Conservation (phyloP, 495 filamentous ascomycete genomes). For the Friedmanniomyces simplex region DNA sequence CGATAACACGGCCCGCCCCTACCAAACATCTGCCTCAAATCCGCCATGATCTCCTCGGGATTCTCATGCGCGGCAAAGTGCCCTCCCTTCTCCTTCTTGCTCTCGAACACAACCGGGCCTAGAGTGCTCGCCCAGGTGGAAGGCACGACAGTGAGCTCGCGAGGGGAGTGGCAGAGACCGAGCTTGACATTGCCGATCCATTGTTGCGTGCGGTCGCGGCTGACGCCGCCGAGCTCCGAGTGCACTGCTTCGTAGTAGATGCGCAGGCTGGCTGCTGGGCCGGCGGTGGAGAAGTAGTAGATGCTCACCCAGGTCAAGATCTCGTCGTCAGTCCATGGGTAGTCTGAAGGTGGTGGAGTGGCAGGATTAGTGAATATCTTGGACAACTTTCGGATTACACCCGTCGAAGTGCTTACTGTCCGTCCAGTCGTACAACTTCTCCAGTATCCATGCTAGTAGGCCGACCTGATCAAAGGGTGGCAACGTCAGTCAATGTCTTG, state of each 20-base stretch:
- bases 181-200: conserved; percentile 23
- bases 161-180: conserved; percentile 17
- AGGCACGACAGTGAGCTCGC: conserved; percentile 21
- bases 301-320: conserved; percentile 56
- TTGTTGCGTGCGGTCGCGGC: conserved; percentile 1
- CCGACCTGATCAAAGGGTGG: conserved; percentile 33
- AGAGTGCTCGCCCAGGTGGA: conserved; percentile 18
- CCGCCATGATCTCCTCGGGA: conserved; percentile 29
- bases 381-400: no score
- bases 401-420: conserved; percentile 36
- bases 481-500: no score
- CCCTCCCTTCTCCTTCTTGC: conserved; percentile 30
- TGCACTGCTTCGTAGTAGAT: conserved; percentile 51
- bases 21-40: conserved; percentile 28
- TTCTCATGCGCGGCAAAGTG: conserved; percentile 36
- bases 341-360: conserved; percentile 24
- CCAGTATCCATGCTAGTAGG: conserved; percentile 55
- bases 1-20: conserved; percentile 20
- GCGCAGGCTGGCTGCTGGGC: conserved; percentile 43
- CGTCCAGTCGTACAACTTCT: conserved; percentile 60
- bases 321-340: conserved; percentile 59
- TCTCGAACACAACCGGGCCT: conserved; percentile 26
- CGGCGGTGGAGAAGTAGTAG: conserved; percentile 49
- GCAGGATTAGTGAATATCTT: no score
- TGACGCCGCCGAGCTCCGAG: not conserved